These are phyloP conservation scores for Mycena citricolor DNA, from an alignment of 1,284 basidiomycete genomes.

Conservation along the genomic window DNA sequence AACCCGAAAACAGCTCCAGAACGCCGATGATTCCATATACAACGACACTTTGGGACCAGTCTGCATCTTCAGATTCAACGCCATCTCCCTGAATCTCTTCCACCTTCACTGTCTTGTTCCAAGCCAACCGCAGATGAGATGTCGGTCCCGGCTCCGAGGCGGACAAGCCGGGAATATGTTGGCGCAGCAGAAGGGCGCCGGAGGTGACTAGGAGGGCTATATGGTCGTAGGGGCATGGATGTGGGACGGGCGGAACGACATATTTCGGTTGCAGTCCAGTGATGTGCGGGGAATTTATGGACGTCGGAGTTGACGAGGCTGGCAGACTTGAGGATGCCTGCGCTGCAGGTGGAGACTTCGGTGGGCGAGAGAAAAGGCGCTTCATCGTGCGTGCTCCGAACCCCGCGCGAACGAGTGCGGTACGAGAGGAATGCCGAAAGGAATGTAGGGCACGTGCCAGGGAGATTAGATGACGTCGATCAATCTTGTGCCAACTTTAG, in stretches of 20 bases:
- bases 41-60: constrained; percentile 57
- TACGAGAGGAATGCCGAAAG: no score
- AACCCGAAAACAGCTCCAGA: constrained; percentile 69
- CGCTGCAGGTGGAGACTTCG: not conserved
- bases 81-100: constrained; percentile 46
- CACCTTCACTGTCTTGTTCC: constrained; percentile 60
- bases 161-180: constrained; percentile 41
- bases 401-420: no score
- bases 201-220: constrained; percentile 57
- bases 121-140: constrained; percentile 51
- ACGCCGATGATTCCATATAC: constrained; percentile 74
- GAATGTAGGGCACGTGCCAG: no score
- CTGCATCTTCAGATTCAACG: constrained; percentile 33
- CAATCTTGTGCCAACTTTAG: no score
- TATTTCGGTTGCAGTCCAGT: constrained; percentile 58
- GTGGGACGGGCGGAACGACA: constrained; percentile 63
- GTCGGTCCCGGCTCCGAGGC: constrained; percentile 34
- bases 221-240: constrained; percentile 69
- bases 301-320: constrained; percentile 10
- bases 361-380: not conserved
- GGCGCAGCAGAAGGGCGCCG: constrained; percentile 65
- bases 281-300: constrained; percentile 13
- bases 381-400: no score
- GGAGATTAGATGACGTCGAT: no score
- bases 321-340: no score